phyloP scores from a whole-genome alignment of 306 rosid species.

The Cucurbita moschata region DNA sequence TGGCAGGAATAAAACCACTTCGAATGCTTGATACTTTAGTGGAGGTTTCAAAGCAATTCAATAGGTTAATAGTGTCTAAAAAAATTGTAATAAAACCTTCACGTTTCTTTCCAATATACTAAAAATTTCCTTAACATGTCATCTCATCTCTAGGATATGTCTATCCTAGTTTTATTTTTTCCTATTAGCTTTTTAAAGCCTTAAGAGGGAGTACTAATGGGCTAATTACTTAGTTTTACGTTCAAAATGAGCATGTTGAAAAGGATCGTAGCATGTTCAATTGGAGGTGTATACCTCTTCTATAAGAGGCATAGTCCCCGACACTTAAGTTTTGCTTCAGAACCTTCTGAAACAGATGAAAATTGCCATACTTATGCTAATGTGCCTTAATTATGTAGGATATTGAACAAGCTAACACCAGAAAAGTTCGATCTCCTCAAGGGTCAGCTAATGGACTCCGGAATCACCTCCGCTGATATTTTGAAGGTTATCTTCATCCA shows the following conservation, averaged over 20 bases:
- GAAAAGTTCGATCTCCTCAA: constrained; percentile 95
- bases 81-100: too few species aligned
- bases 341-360: neutral
- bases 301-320: neutral
- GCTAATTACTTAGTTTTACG: neutral
- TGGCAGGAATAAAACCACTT: too few species aligned
- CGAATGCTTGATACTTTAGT: too few species aligned
- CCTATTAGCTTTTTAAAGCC: neutral
- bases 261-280: neutral
- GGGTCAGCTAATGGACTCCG: constrained; percentile 87
- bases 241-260: neutral
- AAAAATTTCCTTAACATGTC: neutral
- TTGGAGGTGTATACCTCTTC: neutral
- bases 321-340: neutral
- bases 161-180: neutral
- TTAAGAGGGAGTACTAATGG: neutral
- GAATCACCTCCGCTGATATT: constrained; percentile 92
- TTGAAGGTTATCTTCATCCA: constrained; percentile 35
- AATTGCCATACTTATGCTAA: neutral
- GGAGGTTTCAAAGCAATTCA: too few species aligned
- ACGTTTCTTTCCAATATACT: too few species aligned
- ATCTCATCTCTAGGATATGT: neutral
- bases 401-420: constrained; percentile 90
- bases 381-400: constrained; percentile 36
- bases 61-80: too few species aligned